Evolutionary conservation across 148 eudicot species (phyloP).

Genomic region (Polygonum aviculare): DNA sequence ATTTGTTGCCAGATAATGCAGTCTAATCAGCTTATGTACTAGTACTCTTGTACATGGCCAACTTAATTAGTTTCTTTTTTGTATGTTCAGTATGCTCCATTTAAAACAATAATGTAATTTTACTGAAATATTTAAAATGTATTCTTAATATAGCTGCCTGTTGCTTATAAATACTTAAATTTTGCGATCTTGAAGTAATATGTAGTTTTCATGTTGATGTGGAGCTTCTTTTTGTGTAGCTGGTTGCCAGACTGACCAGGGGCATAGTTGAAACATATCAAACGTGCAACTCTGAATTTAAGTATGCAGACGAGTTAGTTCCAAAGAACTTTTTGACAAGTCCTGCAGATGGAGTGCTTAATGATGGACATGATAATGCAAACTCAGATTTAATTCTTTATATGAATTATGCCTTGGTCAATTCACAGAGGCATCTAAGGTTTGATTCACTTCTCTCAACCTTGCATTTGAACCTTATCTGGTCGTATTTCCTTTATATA

Average conservation of each 20-base stretch:
- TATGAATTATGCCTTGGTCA: conserved; percentile 56
- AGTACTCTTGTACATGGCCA: background rate
- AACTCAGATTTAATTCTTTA: conserved; percentile 82
- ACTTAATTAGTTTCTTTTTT: background rate
- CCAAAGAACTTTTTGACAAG: conserved; percentile 85
- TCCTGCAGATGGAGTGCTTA: conserved; percentile 76
- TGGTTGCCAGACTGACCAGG: conserved; percentile 75
- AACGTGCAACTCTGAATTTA: conserved; percentile 76
- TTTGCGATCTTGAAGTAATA: background rate
- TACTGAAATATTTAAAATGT: background rate
- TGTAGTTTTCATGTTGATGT: background rate
- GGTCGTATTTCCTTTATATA: background rate
- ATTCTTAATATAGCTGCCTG: background rate
- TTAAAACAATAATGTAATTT: background rate
- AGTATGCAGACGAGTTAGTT: conserved; percentile 57
- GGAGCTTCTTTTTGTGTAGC: conserved; percentile 28
- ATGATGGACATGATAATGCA: conserved; percentile 87
- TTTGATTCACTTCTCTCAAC: background rate
- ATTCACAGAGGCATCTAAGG: conserved; percentile 21
- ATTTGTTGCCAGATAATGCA: background rate
- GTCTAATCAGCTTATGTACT: background rate
- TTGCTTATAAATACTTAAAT: background rate
- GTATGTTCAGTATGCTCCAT: background rate
- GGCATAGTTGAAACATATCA: conserved; percentile 79
- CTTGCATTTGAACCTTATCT: background rate